phyloP scores from a whole-genome alignment of 2,329 filamentous ascomycete species.

The Fusarium dlaminii region DNA sequence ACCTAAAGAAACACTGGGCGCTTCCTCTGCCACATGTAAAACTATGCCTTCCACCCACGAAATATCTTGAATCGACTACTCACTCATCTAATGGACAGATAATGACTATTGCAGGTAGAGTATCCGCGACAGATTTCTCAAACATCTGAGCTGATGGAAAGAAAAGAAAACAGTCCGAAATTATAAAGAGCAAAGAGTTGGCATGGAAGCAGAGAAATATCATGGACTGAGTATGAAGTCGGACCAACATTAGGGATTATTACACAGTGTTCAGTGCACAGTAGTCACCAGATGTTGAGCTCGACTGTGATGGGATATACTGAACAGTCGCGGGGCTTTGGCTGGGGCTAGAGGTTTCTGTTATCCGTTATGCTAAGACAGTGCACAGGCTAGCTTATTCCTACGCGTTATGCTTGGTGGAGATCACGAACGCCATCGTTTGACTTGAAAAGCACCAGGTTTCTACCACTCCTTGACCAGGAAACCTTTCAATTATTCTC shows the following conservation, averaged over 20 bases:
- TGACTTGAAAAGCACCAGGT: slow-evolving; percentile 26
- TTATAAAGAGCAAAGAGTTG: neutral
- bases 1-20: neutral
- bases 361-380: slow-evolving; percentile 47
- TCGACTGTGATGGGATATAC: slow-evolving; percentile 27
- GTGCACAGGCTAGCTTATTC: slow-evolving; percentile 21
- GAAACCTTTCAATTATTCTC: neutral
- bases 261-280: slow-evolving; percentile 29
- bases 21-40: neutral
- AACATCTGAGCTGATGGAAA: neutral
- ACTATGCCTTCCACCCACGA: neutral
- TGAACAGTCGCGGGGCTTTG: neutral
- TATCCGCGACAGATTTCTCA: neutral
- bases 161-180: neutral
- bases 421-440: slow-evolving; percentile 16
- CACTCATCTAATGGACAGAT: neutral
- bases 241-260: slow-evolving; percentile 19
- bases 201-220: neutral
- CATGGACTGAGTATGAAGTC: neutral
- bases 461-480: neutral
- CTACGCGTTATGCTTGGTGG: slow-evolving; percentile 46
- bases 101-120: neutral
- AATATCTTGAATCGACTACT: neutral
- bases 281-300: neutral
- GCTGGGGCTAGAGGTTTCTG: neutral